Evolutionary conservation across 2,329 filamentous ascomycete species (phyloP).

Genomic region (Venturia carpophila): DNA sequence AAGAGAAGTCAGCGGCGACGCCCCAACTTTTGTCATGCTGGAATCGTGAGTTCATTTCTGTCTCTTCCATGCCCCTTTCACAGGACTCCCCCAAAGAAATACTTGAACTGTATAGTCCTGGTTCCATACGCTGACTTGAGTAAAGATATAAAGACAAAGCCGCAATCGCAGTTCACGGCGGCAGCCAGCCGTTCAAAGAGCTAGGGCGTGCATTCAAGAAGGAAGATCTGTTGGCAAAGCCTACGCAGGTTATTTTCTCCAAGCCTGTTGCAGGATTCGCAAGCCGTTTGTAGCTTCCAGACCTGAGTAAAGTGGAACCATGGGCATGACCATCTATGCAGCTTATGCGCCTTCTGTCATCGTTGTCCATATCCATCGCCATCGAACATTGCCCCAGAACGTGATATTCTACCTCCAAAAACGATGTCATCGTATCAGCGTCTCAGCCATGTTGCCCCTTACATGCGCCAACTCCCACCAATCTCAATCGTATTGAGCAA

Average conservation of each 20-base stretch:
- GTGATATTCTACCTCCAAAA: no score
- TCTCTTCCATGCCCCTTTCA: background rate
- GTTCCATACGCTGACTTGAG: background rate
- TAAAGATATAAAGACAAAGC: conserved; percentile 18
- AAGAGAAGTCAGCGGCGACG: conserved; percentile 12
- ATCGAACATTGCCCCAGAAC: no score
- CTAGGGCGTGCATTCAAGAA: conserved; percentile 6
- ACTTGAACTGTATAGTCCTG: no score
- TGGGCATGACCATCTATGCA: no score
- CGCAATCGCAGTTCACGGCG: conserved; percentile 14
- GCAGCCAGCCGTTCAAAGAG: conserved; percentile 18
- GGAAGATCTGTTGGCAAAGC: conserved; percentile 15
- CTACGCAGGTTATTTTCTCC: conserved; percentile 16
- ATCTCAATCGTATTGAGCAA: no score
- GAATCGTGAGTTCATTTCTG: conserved; percentile 8
- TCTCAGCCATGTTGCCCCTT: no score
- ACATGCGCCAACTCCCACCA: no score
- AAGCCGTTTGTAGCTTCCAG: conserved; percentile 11
- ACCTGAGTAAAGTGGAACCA: no score
- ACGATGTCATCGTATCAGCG: no score
- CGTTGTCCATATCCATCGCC: no score
- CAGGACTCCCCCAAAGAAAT: no score
- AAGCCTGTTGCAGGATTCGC: conserved; percentile 18
- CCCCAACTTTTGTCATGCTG: conserved; percentile 16
- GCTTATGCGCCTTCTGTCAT: no score